Percentiles rank a stretch among this genome's conserved stretches.
phyloP scores from a whole-genome alignment of 2,329 filamentous ascomycete genomes.

The Aspergillus calidoustus region DNA sequence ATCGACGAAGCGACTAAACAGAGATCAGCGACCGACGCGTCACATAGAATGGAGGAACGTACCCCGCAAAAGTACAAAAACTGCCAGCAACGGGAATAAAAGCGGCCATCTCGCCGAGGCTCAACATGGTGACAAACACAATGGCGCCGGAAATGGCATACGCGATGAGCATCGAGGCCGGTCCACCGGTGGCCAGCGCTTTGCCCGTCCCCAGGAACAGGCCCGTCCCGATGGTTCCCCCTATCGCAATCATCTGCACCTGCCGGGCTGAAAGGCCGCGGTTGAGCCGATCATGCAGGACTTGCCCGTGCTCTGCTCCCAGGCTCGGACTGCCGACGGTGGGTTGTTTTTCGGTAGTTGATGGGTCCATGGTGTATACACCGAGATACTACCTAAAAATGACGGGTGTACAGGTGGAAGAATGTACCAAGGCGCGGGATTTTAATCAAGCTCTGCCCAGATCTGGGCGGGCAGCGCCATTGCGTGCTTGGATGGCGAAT shows the following conservation, averaged over 20 bases:
- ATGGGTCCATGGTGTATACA: not conserved
- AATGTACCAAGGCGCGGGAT: not conserved
- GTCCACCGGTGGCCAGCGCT: constrained; percentile 63
- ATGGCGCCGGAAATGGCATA: constrained; percentile 63
- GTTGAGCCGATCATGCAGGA: constrained; percentile 50
- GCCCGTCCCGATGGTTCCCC: constrained; percentile 56
- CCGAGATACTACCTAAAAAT: not conserved
- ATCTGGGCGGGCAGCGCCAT: not conserved
- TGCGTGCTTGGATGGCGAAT: not conserved
- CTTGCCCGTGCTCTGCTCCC: not conserved
- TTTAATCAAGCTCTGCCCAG: not conserved
- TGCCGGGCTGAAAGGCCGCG: constrained; percentile 65
- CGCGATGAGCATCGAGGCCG: constrained; percentile 62
- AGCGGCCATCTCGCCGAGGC: constrained; percentile 65
- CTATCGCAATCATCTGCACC: constrained; percentile 68
- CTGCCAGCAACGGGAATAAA: constrained; percentile 60
- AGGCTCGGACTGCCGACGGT: not conserved
- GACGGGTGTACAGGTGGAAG: not conserved
- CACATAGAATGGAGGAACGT: constrained; percentile 22
- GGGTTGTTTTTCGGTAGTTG: not conserved
- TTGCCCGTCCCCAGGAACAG: constrained; percentile 67
- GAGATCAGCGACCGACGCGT: not conserved
- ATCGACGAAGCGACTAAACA: constrained; percentile 47
- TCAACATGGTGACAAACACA: constrained; percentile 64
- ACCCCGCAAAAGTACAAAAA: constrained; percentile 61